A percentile compares a stretch with the other conserved stretches of the same genome.
Evolutionary conservation across 129 eudicot genomes (phyloP).

Genomic region (Artemisia annua): DNA sequence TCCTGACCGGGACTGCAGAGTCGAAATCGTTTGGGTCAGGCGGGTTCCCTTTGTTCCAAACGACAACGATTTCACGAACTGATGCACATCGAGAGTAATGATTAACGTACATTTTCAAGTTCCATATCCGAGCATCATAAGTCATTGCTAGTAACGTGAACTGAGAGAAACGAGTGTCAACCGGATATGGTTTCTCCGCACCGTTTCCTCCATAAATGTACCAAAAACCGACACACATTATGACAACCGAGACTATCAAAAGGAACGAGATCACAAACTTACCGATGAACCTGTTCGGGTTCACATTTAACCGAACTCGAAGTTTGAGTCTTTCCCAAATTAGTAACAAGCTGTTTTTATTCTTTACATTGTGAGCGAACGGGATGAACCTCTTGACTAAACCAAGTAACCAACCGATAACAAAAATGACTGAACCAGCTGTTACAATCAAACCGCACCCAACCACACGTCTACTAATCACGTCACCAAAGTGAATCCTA

Average conservation of each 20-base stretch:
- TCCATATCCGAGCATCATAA: slow-evolving; percentile 87
- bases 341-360: slow-evolving; percentile 49
- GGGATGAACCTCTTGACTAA: slow-evolving; percentile 58
- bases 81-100: slow-evolving; percentile 88
- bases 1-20: slow-evolving; percentile 72
- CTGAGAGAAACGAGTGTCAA: slow-evolving; percentile 62
- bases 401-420: slow-evolving; percentile 67
- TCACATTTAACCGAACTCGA: slow-evolving; percentile 53
- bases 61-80: slow-evolving; percentile 77
- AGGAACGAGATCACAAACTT: slow-evolving; percentile 38
- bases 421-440: slow-evolving; percentile 39
- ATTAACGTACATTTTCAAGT: slow-evolving; percentile 65
- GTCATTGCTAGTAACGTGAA: slow-evolving; percentile 85
- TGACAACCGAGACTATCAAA: slow-evolving; percentile 34
- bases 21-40: slow-evolving; percentile 53
- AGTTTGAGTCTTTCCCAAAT: slow-evolving; percentile 57
- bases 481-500: slow-evolving; percentile 62
- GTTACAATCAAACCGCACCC: slow-evolving; percentile 59
- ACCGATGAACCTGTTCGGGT: slow-evolving; percentile 49
- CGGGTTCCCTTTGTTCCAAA: slow-evolving; percentile 85
- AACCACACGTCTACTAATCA: slow-evolving; percentile 46
- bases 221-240: slow-evolving; percentile 50
- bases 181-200: slow-evolving; percentile 64
- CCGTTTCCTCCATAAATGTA: slow-evolving; percentile 77
- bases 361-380: slow-evolving; percentile 47